A percentile compares a stretch with the other conserved stretches of the same genome.
Conservation (phyloP, 2,329 filamentous ascomycete species). For the Fusarium decemcellulare region DNA sequence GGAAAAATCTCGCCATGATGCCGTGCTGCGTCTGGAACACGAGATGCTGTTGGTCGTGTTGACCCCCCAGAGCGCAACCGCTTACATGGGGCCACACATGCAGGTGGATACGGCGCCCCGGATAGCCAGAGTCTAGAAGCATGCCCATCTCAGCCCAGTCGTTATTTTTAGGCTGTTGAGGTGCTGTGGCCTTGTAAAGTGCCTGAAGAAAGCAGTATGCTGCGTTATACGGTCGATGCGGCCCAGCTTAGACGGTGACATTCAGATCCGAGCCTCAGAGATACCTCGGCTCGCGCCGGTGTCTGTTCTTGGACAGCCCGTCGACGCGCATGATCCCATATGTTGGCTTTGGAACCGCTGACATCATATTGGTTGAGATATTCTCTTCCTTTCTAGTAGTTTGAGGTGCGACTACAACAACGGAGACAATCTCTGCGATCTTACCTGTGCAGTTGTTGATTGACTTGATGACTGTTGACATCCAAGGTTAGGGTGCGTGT, state of each 20-base stretch:
- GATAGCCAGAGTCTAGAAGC: constrained; percentile 6
- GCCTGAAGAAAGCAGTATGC: neutral
- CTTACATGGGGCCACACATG: neutral
- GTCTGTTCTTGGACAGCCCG: neutral
- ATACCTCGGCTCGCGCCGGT: neutral
- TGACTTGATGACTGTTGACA: too few species aligned
- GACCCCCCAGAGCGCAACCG: neutral
- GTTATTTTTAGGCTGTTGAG: neutral
- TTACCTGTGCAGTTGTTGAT: too few species aligned
- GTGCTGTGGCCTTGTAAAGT: neutral
- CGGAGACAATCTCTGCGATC: too few species aligned
- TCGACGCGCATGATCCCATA: neutral
- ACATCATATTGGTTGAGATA: neutral
- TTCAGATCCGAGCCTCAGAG: neutral
- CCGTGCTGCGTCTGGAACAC: neutral
- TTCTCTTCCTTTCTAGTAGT: neutral
- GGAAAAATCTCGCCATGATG: neutral
- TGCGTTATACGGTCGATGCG: too few species aligned
- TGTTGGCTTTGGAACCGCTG: neutral
- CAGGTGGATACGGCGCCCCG: constrained; percentile 1
- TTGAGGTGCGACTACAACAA: too few species aligned
- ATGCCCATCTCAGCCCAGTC: neutral
- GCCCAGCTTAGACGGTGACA: neutral
- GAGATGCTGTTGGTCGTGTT: neutral
- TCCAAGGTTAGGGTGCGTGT: too few species aligned